Evolutionary conservation across 2,329 filamentous ascomycete species (phyloP).

Genomic region (Zymoseptoria ardabiliae): DNA sequence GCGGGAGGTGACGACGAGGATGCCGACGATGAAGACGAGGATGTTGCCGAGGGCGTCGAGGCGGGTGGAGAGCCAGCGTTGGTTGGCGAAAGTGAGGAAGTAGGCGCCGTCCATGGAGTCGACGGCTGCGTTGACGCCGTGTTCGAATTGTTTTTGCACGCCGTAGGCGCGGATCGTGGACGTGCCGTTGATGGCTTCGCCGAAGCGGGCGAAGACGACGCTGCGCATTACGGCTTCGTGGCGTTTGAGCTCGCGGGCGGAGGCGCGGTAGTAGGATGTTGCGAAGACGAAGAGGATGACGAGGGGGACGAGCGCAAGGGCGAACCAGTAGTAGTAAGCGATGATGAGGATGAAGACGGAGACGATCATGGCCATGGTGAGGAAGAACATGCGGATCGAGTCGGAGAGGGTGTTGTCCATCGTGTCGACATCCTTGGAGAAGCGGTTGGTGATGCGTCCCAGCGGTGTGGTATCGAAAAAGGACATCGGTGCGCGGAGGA

Average conservation of each 20-base stretch:
- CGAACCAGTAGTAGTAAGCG: conserved; percentile 89
- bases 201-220: conserved; percentile 81
- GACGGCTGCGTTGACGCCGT: conserved; percentile 62
- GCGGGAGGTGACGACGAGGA: conserved; percentile 84
- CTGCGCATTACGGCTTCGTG: conserved; percentile 87
- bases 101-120: conserved; percentile 93
- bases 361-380: conserved; percentile 74
- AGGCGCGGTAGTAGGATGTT: conserved; percentile 80
- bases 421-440: conserved; percentile 89
- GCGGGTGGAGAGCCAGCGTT: conserved; percentile 82
- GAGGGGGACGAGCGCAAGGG: conserved; percentile 60
- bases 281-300: conserved; percentile 73
- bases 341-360: conserved; percentile 86
- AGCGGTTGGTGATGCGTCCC: conserved; percentile 91
- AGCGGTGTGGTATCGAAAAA: conserved; percentile 97
- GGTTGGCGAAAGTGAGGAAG: conserved; percentile 90
- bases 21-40: conserved; percentile 79
- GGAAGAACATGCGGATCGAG: conserved; percentile 83
- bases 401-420: conserved; percentile 88
- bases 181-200: conserved; percentile 76
- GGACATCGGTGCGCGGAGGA: conserved; percentile 64
- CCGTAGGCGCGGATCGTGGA: conserved; percentile 87
- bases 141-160: conserved; percentile 65
- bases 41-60: conserved; percentile 77
- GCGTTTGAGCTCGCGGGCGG: conserved; percentile 88